These are phyloP conservation scores for Cyclotella atomus DNA, from an alignment of 108 stramenopile species.

Conservation along the genomic window DNA sequence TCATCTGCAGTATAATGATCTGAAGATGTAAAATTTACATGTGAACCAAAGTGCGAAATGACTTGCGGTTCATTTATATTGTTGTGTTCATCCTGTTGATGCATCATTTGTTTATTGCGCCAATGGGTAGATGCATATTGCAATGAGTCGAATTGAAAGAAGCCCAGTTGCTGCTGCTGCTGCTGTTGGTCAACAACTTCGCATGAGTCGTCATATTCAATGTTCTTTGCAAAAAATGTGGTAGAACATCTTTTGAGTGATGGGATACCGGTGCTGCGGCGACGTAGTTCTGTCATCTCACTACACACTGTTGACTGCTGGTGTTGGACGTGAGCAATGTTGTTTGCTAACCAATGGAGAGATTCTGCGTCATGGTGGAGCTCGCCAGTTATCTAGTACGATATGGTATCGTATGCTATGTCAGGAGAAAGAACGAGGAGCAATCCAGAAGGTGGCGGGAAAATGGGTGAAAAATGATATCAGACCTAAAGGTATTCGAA, in stretches of 20 bases:
- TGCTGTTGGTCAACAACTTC: background rate
- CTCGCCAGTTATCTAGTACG: too few species aligned
- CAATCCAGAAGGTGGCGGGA: too few species aligned
- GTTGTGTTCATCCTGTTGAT: too few species aligned
- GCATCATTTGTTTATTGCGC: constrained; percentile 7
- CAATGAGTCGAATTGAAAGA: background rate
- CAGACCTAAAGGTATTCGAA: too few species aligned
- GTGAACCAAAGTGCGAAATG: constrained; percentile 33
- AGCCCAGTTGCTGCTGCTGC: background rate
- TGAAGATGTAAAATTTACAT: constrained; percentile 27
- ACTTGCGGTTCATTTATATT: background rate
- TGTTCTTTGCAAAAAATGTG: background rate
- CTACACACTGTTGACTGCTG: too few species aligned
- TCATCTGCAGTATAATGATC: constrained; percentile 54
- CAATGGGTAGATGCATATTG: background rate
- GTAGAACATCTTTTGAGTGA: constrained; percentile 7
- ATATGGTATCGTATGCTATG: too few species aligned
- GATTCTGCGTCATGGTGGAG: too few species aligned
- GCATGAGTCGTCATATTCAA: too few species aligned
- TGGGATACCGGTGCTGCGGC: background rate
- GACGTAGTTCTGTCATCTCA: constrained; percentile 3
- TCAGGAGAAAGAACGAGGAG: too few species aligned
- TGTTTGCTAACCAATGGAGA: too few species aligned
- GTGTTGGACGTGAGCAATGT: too few species aligned
- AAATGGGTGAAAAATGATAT: too few species aligned